phyloP scores from a whole-genome alignment of 2,329 filamentous ascomycete genomes.

The Pseudofabraea citricarpa region DNA sequence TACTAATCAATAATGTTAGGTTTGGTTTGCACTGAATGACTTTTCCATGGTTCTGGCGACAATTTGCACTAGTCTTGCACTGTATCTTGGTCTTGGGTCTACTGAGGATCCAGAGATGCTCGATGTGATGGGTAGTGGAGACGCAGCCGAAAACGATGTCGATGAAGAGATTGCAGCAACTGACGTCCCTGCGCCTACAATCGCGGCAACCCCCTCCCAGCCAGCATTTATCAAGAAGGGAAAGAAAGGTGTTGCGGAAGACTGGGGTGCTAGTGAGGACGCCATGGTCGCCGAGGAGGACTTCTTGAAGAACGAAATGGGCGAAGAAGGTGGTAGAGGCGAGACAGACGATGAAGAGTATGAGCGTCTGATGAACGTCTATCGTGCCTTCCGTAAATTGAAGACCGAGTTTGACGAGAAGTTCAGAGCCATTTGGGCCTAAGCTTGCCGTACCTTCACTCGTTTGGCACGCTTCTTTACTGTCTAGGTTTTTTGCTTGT shows the following conservation, averaged over 20 bases:
- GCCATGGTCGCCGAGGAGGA: slow-evolving; percentile 32
- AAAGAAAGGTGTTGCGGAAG: slow-evolving; percentile 40
- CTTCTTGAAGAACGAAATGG: slow-evolving; percentile 26
- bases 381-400: slow-evolving; percentile 53
- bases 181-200: slow-evolving; percentile 7
- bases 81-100: slow-evolving; percentile 48
- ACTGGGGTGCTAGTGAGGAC: slow-evolving; percentile 40
- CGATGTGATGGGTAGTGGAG: slow-evolving; percentile 42
- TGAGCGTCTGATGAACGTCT: slow-evolving; percentile 47
- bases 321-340: slow-evolving; percentile 27
- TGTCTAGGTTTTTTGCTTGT: too few species aligned
- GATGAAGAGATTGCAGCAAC: slow-evolving; percentile 28
- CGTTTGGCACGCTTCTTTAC: too few species aligned
- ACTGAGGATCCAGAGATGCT: slow-evolving; percentile 40
- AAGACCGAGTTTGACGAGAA: slow-evolving; percentile 58
- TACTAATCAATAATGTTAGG: slow-evolving; percentile 19
- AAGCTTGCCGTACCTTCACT: too few species aligned
- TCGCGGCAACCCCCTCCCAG: slow-evolving; percentile 6
- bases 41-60: slow-evolving; percentile 63
- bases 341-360: slow-evolving; percentile 33
- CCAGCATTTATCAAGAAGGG: slow-evolving; percentile 10
- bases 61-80: slow-evolving; percentile 60
- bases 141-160: slow-evolving; percentile 38
- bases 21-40: slow-evolving; percentile 70
- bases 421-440: slow-evolving; percentile 37